phyloP scores from a whole-genome alignment of 495 filamentous ascomycete species.

The Bathelium albidoporum region DNA sequence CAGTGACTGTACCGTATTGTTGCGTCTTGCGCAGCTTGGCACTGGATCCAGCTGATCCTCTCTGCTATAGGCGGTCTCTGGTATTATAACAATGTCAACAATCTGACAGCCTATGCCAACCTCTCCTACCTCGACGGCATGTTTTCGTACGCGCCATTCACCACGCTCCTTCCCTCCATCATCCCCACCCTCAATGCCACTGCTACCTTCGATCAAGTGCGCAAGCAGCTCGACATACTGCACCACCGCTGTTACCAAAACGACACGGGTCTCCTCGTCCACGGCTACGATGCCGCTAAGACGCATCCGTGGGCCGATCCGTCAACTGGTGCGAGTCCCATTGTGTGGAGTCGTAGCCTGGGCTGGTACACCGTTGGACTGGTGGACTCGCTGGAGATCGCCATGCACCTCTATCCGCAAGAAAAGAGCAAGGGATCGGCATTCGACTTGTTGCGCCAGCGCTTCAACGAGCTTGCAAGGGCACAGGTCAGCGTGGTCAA shows the following conservation, averaged over 20 bases:
- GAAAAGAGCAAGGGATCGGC: not conserved
- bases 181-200: not conserved
- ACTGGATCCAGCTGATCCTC: not conserved
- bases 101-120: not conserved
- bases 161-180: not conserved
- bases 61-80: not conserved
- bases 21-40: not conserved
- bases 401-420: slow-evolving; percentile 31
- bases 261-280: slow-evolving; percentile 38
- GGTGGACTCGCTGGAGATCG: slow-evolving; percentile 42
- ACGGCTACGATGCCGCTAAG: slow-evolving; percentile 49
- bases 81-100: not conserved
- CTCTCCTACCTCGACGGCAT: not conserved
- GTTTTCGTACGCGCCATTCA: not conserved
- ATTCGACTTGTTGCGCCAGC: not conserved
- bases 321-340: slow-evolving; percentile 42
- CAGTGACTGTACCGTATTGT: not conserved
- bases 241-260: slow-evolving; percentile 30
- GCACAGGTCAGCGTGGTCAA: slow-evolving; percentile 30
- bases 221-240: not conserved
- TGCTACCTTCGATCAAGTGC: not conserved
- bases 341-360: slow-evolving; percentile 48
- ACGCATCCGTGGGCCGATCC: slow-evolving; percentile 47
- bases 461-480: slow-evolving; percentile 26
- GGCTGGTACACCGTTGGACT: slow-evolving; percentile 54